Evolutionary conservation across 2,329 filamentous ascomycete species (phyloP).

Genomic region (Penicillium glabrum): DNA sequence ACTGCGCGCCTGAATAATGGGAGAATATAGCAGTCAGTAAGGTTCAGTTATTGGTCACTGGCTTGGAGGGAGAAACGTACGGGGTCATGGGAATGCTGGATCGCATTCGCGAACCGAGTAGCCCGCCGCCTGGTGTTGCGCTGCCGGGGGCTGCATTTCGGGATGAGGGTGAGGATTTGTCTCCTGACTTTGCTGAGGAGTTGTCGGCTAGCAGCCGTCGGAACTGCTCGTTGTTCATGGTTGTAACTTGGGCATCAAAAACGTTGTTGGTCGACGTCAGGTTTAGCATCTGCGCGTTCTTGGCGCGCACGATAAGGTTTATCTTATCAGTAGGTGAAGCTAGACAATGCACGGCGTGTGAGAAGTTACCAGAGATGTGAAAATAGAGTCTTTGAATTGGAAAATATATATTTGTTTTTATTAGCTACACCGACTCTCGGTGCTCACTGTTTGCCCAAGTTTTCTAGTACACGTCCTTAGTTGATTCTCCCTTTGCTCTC

Average conservation of each 20-base stretch:
- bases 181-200: constrained; percentile 28
- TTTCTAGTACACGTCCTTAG: no score
- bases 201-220: constrained; percentile 70
- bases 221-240: constrained; percentile 96
- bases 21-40: constrained; percentile 5
- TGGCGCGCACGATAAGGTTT: constrained; percentile 15
- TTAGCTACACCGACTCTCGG: no score
- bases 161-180: constrained; percentile 10
- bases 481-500: no score
- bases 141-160: constrained; percentile 35
- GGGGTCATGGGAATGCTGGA: constrained; percentile 93
- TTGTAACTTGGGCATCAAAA: constrained; percentile 3
- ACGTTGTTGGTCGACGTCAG: constrained; percentile 13
- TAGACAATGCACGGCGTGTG: background rate
- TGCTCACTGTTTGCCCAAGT: no score
- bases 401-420: no score
- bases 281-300: constrained; percentile 15
- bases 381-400: no score
- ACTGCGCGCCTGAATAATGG: constrained; percentile 61
- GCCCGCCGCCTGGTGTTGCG: constrained; percentile 49
- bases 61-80: constrained; percentile 50
- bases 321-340: background rate
- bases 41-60: background rate
- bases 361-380: background rate
- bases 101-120: constrained; percentile 74